Percentiles rank a stretch among this genome's conserved stretches.
phyloP scores from a whole-genome alignment of 257 asterid genomes.

The Cinchona pubescens region DNA sequence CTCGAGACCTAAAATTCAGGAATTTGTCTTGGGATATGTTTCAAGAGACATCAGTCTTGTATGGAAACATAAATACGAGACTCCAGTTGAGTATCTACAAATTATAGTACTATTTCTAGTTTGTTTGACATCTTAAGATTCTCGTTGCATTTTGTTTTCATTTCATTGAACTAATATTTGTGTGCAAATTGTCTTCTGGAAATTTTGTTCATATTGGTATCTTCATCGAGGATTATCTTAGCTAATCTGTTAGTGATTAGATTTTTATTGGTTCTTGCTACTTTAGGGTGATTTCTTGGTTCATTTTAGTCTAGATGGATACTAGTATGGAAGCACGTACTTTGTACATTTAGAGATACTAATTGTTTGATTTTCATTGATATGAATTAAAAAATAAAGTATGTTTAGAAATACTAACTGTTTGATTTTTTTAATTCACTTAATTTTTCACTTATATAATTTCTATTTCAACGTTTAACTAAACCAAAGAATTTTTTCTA shows the following conservation, averaged over 20 bases:
- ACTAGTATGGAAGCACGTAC: too few species aligned
- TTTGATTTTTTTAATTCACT: too few species aligned
- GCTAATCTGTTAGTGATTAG: slow-evolving; percentile 11
- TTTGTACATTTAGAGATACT: too few species aligned
- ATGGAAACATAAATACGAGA: not conserved
- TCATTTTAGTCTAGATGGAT: too few species aligned
- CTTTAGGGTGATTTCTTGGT: slow-evolving; percentile 97
- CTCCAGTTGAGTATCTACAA: not conserved
- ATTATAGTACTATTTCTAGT: slow-evolving; percentile 1
- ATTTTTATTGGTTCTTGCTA: slow-evolving; percentile 16
- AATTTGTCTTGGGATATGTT: slow-evolving; percentile 2
- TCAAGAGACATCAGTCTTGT: not conserved
- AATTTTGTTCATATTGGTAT: not conserved
- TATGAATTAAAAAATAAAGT: too few species aligned
- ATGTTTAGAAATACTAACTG: too few species aligned
- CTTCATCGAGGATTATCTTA: not conserved
- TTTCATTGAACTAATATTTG: not conserved
- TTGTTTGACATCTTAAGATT: not conserved
- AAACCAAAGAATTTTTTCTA: too few species aligned
- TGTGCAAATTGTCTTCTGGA: not conserved
- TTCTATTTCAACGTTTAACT: too few species aligned
- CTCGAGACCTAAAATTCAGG: not conserved
- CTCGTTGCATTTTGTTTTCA: not conserved
- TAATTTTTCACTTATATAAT: too few species aligned
- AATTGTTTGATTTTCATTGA: too few species aligned